These are phyloP conservation scores for Candida maris DNA, from an alignment of 805 yeast species.

Conservation along the genomic window DNA sequence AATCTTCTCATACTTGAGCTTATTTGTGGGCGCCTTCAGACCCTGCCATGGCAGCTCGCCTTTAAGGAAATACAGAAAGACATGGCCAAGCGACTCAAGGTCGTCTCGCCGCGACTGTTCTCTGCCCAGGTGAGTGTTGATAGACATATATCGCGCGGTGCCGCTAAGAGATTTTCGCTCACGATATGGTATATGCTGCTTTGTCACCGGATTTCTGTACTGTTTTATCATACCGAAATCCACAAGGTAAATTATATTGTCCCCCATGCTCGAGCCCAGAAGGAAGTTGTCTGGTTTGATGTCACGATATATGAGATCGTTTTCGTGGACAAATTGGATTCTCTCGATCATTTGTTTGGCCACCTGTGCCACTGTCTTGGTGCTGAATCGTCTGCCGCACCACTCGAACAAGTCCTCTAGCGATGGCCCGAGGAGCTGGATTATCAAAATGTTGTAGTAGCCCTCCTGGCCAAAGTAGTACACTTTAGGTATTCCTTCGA, in stretches of 20 bases:
- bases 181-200: slow-evolving; percentile 78
- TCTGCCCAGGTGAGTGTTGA: slow-evolving; percentile 81
- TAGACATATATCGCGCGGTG: slow-evolving; percentile 84
- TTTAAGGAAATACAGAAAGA: slow-evolving; percentile 70
- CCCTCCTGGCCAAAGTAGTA: slow-evolving; percentile 87
- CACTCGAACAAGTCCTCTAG: slow-evolving; percentile 81
- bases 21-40: slow-evolving; percentile 82
- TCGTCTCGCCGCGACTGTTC: slow-evolving; percentile 84
- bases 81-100: slow-evolving; percentile 78
- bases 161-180: slow-evolving; percentile 79
- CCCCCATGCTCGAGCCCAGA: slow-evolving; percentile 55
- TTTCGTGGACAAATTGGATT: slow-evolving; percentile 71
- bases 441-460: slow-evolving; percentile 69
- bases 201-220: slow-evolving; percentile 74
- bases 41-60: slow-evolving; percentile 91
- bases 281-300: slow-evolving; percentile 82
- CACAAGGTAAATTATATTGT: slow-evolving; percentile 64
- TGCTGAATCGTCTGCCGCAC: slow-evolving; percentile 75
- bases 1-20: slow-evolving; percentile 77
- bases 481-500: slow-evolving; percentile 74
- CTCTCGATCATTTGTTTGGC: slow-evolving; percentile 76
- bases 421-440: slow-evolving; percentile 80
- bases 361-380: slow-evolving; percentile 68
- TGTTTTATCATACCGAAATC: slow-evolving; percentile 90
- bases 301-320: slow-evolving; percentile 74